These are phyloP conservation scores for Ophiostoma perfectum DNA, from an alignment of 2,329 filamentous ascomycete species.

Conservation along the genomic window DNA sequence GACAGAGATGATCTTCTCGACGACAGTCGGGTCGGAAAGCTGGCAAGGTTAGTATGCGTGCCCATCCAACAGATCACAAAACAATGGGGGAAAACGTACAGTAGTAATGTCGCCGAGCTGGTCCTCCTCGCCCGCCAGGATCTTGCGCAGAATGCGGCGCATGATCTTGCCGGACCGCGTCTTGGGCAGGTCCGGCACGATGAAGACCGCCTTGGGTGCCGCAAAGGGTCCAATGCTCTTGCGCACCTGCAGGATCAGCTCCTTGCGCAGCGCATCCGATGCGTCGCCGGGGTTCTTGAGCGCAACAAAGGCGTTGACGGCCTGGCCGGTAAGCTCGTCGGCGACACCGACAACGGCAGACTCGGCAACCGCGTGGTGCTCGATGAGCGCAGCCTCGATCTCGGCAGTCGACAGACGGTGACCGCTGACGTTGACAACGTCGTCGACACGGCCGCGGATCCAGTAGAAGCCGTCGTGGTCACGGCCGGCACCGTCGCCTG, in stretches of 20 bases:
- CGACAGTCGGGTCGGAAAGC: constrained; percentile 82
- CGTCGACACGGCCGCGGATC: constrained; percentile 97
- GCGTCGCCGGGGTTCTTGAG: constrained; percentile 79
- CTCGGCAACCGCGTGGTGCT: constrained; percentile 85
- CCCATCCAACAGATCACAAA: no score
- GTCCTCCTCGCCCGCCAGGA: constrained; percentile 93
- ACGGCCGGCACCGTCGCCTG: constrained; percentile 87
- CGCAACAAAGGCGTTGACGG: constrained; percentile 92
- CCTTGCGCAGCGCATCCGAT: constrained; percentile 79
- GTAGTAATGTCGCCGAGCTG: constrained; percentile 90
- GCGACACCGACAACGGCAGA: constrained; percentile 89
- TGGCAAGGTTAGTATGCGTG: no score
- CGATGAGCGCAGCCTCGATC: constrained; percentile 93
- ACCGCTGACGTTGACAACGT: constrained; percentile 96
- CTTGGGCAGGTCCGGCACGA: constrained; percentile 93
- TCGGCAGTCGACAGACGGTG: constrained; percentile 95
- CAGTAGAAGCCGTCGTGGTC: constrained; percentile 99
- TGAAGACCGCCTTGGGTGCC: constrained; percentile 85
- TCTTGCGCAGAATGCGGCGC: constrained; percentile 94
- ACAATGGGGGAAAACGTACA: no score
- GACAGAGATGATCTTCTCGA: constrained; percentile 78
- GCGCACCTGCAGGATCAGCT: constrained; percentile 87
- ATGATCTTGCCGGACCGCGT: constrained; percentile 98
- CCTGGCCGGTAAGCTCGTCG: constrained; percentile 93
- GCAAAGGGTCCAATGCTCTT: constrained; percentile 98